Evolutionary conservation across 805 yeast species (phyloP), one percentile per base, ranked within the genome.

Genomic region (Candida nitratophila): DNA sequence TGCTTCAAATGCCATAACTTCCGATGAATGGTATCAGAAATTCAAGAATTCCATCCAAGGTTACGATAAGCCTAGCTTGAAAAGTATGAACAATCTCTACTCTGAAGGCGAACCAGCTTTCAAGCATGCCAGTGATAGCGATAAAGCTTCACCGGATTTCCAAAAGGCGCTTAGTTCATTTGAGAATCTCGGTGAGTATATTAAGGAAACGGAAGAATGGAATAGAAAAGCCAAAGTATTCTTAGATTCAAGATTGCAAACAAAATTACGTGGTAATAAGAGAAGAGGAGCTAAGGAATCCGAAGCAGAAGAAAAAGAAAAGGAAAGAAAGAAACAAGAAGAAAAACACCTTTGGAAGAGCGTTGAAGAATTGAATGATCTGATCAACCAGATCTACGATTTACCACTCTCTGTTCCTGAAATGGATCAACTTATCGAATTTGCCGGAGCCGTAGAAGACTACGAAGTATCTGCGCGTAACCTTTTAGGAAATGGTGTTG

Each of bases 381-480:
- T 82, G 20, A 52, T 80, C 14, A 62, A 64, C 16, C 66, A 68
- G 37, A 75, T 81, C 4, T 77, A 81, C 2, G 52, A 56, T 0
- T 52, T 82, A 46, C 71, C 75, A 19, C 74, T 83, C 44, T 58
- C 70, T 3, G 65, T 77, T 16, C 72, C 78, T 0, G 93, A 85
- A 53, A 68, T 80, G 50, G 81, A 75, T 17, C 83, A 77, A 52
- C 59, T 85, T 12, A 46, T 71, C 4, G 83, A 76, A 47, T 69
- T 79, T 39, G 70, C 73, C 4, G 60, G 53, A 27, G 83, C 77
- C 49, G 69, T 84, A 36, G 67, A 66, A 40, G 68, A 68, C 40
- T 83, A 72, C 56, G 79, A 74, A 45, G 58, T 63, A 24, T 68
- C 73, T 14, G 77, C 77, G 29, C 56, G 72, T 10, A 47, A 57